Conservation (phyloP, 768 basidiomycete species). For the Mycena chlorophos region DNA sequence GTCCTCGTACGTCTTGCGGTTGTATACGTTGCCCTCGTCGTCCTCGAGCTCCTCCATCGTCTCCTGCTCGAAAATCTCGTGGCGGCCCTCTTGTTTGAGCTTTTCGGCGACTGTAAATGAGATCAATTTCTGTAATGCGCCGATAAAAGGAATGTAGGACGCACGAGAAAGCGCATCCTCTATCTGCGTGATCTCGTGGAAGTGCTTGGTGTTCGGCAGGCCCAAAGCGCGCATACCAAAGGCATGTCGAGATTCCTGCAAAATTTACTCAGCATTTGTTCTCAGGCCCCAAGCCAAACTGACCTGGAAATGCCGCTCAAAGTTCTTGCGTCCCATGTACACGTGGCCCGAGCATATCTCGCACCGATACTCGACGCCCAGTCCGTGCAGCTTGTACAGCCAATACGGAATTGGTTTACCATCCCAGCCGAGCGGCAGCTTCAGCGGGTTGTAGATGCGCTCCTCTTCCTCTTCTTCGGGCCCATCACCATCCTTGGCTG, state of each 20-base stretch:
- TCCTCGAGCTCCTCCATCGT: slow-evolving; percentile 98
- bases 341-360: slow-evolving; percentile 97
- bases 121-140: neutral
- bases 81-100: slow-evolving; percentile 93
- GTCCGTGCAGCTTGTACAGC: slow-evolving; percentile 95
- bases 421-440: slow-evolving; percentile 96
- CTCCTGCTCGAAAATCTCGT: slow-evolving; percentile 90
- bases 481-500: slow-evolving; percentile 45
- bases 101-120: slow-evolving; percentile 82
- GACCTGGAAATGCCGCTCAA: slow-evolving; percentile 93
- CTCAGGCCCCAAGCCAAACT: neutral
- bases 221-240: slow-evolving; percentile 98
- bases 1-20: slow-evolving; percentile 96
- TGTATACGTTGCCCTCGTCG: slow-evolving; percentile 97
- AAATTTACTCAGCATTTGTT: slow-evolving; percentile 24
- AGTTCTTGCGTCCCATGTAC: slow-evolving; percentile 98
- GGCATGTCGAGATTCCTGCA: slow-evolving; percentile 89
- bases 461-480: slow-evolving; percentile 92
- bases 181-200: slow-evolving; percentile 97
- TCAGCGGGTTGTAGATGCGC: slow-evolving; percentile 96
- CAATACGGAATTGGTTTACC: slow-evolving; percentile 99
- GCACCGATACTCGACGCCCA: slow-evolving; percentile 97
- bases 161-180: slow-evolving; percentile 91
- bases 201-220: slow-evolving; percentile 97
- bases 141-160: slow-evolving; percentile 36